phyloP scores from a whole-genome alignment of 345 rosid genomes.

The Eucalyptus guilfoylei region DNA sequence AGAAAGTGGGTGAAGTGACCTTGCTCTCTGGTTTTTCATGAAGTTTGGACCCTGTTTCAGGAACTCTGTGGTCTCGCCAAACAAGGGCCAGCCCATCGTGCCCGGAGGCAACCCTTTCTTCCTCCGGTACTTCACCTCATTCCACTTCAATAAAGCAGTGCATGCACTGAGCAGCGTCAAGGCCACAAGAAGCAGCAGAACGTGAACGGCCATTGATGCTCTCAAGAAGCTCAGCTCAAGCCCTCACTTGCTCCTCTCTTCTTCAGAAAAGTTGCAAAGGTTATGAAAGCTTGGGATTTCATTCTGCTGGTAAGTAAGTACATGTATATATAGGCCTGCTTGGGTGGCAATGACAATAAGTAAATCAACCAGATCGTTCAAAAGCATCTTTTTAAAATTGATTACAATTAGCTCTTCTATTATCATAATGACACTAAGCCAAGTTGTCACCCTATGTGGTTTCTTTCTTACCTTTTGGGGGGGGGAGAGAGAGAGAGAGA shows the following conservation, averaged over 20 bases:
- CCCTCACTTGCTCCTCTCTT: neutral
- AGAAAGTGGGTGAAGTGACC: constrained; percentile 14
- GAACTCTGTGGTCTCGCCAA: constrained; percentile 77
- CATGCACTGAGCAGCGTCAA: constrained; percentile 21
- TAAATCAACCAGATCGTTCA: neutral
- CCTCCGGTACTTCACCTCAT: constrained; percentile 44
- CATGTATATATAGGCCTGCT: neutral
- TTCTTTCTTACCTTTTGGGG: neutral
- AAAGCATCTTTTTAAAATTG: neutral
- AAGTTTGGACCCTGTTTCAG: constrained; percentile 71
- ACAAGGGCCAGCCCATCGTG: constrained; percentile 90
- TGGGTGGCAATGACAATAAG: neutral
- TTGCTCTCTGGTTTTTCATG: constrained; percentile 59
- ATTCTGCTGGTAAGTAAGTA: neutral
- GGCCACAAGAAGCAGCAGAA: constrained; percentile 8
- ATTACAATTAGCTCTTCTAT: neutral
- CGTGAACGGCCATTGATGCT: constrained; percentile 35
- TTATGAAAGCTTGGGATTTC: neutral
- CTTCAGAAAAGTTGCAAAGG: neutral
- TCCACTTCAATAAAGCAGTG: constrained; percentile 62
- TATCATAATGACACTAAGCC: neutral
- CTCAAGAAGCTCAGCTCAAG: neutral
- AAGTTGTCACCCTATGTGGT: neutral
- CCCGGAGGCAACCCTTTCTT: constrained; percentile 71
- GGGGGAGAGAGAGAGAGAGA: neutral